A percentile compares a stretch with the other conserved stretches of the same genome.
Conservation (phyloP, 2,329 filamentous ascomycete species). For the Biscogniauxia sp. region DNA sequence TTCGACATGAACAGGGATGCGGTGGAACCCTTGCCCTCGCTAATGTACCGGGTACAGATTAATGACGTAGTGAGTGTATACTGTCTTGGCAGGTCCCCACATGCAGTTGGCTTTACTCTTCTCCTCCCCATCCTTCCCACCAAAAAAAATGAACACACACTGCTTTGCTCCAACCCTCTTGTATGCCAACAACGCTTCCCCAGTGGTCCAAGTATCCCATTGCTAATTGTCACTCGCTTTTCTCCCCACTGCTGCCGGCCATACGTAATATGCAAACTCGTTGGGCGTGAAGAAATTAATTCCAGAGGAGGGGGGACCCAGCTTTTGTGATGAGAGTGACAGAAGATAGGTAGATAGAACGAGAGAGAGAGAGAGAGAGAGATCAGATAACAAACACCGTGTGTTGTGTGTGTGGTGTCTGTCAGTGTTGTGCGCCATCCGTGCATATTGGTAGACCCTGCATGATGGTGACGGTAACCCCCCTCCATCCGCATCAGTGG, state of each 20-base stretch:
- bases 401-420: slow-evolving; percentile 3
- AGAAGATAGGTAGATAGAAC: neutral
- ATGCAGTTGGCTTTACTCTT: neutral
- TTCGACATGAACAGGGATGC: slow-evolving; percentile 15
- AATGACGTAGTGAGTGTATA: slow-evolving; percentile 22
- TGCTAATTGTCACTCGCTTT: slow-evolving; percentile 4
- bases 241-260: slow-evolving; percentile 5
- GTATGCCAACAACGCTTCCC: neutral
- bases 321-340: neutral
- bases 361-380: slow-evolving; percentile 3
- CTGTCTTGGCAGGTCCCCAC: slow-evolving; percentile 4
- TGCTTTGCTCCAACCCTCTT: neutral
- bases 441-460: slow-evolving; percentile 29
- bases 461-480: slow-evolving; percentile 30
- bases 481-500: slow-evolving; percentile 35
- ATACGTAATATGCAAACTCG: neutral
- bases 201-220: neutral
- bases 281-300: neutral
- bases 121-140: slow-evolving; percentile 11
- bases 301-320: neutral
- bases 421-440: neutral
- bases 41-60: slow-evolving; percentile 23
- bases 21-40: slow-evolving; percentile 17
- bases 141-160: slow-evolving; percentile 8
- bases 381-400: slow-evolving; percentile 6